phyloP scores from a whole-genome alignment of 805 yeast species.

The Suhomyces emberorum region DNA sequence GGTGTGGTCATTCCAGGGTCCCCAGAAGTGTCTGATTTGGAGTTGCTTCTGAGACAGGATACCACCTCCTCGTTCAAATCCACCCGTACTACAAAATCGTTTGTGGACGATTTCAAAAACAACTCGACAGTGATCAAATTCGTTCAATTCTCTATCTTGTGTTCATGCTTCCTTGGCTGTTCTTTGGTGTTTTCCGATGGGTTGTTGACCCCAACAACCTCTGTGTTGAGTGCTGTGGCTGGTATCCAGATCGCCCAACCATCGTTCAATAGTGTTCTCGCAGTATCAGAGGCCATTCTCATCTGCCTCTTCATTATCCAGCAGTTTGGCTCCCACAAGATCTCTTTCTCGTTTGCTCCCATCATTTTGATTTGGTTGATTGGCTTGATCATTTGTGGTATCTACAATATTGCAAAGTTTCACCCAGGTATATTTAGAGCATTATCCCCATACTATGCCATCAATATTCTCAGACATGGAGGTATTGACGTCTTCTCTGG shows the following conservation, averaged over 20 bases:
- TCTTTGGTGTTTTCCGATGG: slow-evolving; percentile 59
- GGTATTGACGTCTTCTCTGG: slow-evolving; percentile 46
- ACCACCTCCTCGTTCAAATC: slow-evolving; percentile 29
- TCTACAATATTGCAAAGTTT: slow-evolving; percentile 39
- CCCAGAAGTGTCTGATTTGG: slow-evolving; percentile 26
- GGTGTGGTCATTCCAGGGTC: slow-evolving; percentile 45
- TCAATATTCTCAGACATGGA: slow-evolving; percentile 37
- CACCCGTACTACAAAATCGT: slow-evolving; percentile 9
- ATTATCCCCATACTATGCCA: slow-evolving; percentile 51
- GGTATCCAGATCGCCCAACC: slow-evolving; percentile 57
- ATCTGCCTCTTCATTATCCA: slow-evolving; percentile 45
- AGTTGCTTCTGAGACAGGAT: slow-evolving; percentile 33
- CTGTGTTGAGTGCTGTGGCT: slow-evolving; percentile 54
- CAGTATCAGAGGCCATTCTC: slow-evolving; percentile 48
- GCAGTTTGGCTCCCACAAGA: slow-evolving; percentile 46
- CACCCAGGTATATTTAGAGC: slow-evolving; percentile 46
- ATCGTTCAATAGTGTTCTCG: slow-evolving; percentile 40
- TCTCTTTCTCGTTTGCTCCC: slow-evolving; percentile 54
- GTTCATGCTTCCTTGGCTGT: slow-evolving; percentile 51
- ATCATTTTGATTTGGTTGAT: slow-evolving; percentile 51
- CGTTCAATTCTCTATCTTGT: slow-evolving; percentile 32
- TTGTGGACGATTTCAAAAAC: slow-evolving; percentile 15
- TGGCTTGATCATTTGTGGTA: slow-evolving; percentile 44
- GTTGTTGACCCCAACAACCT: slow-evolving; percentile 59
- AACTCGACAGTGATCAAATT: slow-evolving; percentile 24